Evolutionary conservation across 1,284 basidiomycete genomes (phyloP).

Genomic region (Macrocystidia cucumis): DNA sequence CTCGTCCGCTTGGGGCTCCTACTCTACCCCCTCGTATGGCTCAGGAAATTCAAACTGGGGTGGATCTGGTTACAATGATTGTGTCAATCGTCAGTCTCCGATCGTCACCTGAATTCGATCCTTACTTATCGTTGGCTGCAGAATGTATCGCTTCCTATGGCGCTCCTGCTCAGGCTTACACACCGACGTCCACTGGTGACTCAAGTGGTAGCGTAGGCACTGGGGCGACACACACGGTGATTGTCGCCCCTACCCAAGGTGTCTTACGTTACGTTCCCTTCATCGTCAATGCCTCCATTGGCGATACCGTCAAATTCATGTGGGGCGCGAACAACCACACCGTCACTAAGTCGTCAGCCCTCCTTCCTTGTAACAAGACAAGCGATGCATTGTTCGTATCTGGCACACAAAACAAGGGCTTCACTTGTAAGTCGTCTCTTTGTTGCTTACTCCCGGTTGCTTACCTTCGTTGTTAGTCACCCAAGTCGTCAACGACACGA

Average conservation of each 20-base stretch:
- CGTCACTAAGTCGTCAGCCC: conserved; percentile 63
- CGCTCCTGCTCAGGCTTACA: conserved; percentile 29
- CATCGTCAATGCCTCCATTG: conserved; percentile 63
- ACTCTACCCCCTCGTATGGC: conserved; percentile 47
- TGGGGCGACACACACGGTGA: conserved; percentile 63
- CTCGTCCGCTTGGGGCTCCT: conserved; percentile 20
- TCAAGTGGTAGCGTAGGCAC: conserved; percentile 29
- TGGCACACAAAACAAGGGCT: conserved; percentile 53
- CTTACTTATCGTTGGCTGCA: conserved; percentile 15
- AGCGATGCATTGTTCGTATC: conserved; percentile 51
- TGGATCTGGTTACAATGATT: conserved; percentile 52
- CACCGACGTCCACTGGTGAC: conserved; percentile 28
- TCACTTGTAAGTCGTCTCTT: conserved; percentile 39
- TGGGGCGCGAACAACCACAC: conserved; percentile 73
- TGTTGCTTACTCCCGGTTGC: conserved; percentile 3
- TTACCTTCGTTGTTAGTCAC: conserved; percentile 32
- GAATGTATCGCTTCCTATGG: conserved; percentile 62
- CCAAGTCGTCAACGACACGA: conserved; percentile 64
- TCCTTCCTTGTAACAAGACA: conserved; percentile 66
- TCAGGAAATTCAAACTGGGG: conserved; percentile 58
- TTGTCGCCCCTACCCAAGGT: conserved; percentile 69
- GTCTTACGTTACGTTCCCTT: conserved; percentile 70
- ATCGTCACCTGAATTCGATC: conserved; percentile 2
- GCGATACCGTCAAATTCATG: conserved; percentile 67
- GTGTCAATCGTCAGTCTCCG: conserved; percentile 54